Conservation (phyloP, 1,284 basidiomycete species). For the Gomphus sp. region DNA sequence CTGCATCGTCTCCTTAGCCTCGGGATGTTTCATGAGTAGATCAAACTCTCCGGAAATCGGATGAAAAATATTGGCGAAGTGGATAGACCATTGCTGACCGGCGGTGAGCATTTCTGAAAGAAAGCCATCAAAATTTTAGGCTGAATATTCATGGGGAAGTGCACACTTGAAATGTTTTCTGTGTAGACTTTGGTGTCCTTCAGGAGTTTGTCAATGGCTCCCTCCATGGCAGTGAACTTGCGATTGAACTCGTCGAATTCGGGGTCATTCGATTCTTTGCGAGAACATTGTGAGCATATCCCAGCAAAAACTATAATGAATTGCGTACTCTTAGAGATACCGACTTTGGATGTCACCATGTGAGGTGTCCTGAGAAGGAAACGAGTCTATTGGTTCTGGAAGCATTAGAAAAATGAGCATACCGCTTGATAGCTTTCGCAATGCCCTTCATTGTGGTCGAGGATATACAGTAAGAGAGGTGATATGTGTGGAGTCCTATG, state of each 20-base stretch:
- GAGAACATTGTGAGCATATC: slow-evolving; percentile 6
- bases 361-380: slow-evolving; percentile 66
- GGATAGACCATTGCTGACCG: slow-evolving; percentile 68
- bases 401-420: slow-evolving; percentile 15
- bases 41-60: slow-evolving; percentile 81
- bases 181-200: slow-evolving; percentile 89
- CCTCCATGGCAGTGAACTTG: slow-evolving; percentile 72
- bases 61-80: slow-evolving; percentile 72
- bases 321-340: slow-evolving; percentile 84
- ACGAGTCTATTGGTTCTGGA: slow-evolving; percentile 1
- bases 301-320: not conserved
- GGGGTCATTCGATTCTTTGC: slow-evolving; percentile 71
- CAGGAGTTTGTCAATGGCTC: slow-evolving; percentile 79
- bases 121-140: slow-evolving; percentile 5
- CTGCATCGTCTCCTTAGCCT: slow-evolving; percentile 69
- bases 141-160: not conserved
- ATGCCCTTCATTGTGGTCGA: slow-evolving; percentile 63
- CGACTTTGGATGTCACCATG: slow-evolving; percentile 75
- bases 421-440: slow-evolving; percentile 73
- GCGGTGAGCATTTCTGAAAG: slow-evolving; percentile 69
- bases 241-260: slow-evolving; percentile 81
- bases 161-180: slow-evolving; percentile 71
- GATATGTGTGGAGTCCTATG: not conserved
- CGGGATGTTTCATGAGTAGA: slow-evolving; percentile 70
- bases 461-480: not conserved